These are phyloP conservation scores for Podospora appendiculata DNA, from an alignment of 495 filamentous ascomycete species.

Conservation along the genomic window DNA sequence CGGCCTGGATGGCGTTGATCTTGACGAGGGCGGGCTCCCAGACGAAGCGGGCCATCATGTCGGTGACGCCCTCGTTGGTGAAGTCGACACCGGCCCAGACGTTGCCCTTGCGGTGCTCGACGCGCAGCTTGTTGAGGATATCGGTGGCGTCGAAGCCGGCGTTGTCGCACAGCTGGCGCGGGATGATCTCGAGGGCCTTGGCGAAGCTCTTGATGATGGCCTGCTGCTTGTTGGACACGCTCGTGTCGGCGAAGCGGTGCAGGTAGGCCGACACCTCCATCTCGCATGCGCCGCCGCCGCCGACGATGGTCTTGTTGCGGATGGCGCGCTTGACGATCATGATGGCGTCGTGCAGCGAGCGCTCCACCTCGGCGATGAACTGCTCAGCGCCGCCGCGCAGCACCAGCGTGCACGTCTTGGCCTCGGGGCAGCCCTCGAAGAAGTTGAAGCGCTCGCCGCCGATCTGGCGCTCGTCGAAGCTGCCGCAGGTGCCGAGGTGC, in stretches of 20 bases:
- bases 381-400: conserved; percentile 95
- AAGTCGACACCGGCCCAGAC: conserved; percentile 97
- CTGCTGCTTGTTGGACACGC: conserved; percentile 92
- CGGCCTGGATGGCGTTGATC: conserved; percentile 94
- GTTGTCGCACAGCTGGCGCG: conserved; percentile 94
- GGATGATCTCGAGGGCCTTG: conserved; percentile 94
- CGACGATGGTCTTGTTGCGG: conserved; percentile 87
- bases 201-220: conserved; percentile 95
- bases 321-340: conserved; percentile 99
- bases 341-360: conserved; percentile 94
- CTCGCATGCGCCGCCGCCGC: conserved; percentile 89
- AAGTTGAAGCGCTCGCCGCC: conserved; percentile 97
- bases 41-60: conserved; percentile 90
- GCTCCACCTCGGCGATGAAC: conserved; percentile 97
- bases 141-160: conserved; percentile 97
- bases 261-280: conserved; percentile 95
- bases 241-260: conserved; percentile 83
- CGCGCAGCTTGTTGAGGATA: conserved; percentile 87
- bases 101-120: conserved; percentile 86
- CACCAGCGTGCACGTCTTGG: conserved; percentile 94
- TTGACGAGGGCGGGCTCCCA: conserved; percentile 97
- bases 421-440: conserved; percentile 89
- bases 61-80: conserved; percentile 76
- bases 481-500: conserved; percentile 85
- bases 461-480: conserved; percentile 93